Evolutionary conservation across 768 basidiomycete genomes (phyloP).

Genomic region (Amanita brunnescens): DNA sequence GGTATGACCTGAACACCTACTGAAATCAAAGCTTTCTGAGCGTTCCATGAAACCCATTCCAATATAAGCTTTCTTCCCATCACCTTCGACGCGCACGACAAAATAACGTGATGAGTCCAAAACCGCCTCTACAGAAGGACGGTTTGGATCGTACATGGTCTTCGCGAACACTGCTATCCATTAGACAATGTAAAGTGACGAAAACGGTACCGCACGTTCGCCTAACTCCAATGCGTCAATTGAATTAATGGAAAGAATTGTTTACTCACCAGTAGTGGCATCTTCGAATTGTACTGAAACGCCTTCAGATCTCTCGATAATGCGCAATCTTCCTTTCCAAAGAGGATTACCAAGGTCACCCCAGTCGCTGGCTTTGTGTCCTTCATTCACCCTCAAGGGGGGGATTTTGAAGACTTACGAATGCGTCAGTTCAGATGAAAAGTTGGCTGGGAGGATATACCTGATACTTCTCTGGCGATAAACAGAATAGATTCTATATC

Average conservation of each 20-base stretch:
- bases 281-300: conserved; percentile 79
- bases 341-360: conserved; percentile 74
- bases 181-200: conserved; percentile 9
- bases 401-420: conserved; percentile 83
- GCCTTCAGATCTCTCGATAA: conserved; percentile 65
- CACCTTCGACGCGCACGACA: conserved; percentile 84
- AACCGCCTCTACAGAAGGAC: conserved; percentile 89
- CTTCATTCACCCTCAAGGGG: conserved; percentile 76
- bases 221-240: background rate
- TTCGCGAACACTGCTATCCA: conserved; percentile 68
- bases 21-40: conserved; percentile 87
- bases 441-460: conserved; percentile 30
- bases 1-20: conserved; percentile 35
- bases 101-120: conserved; percentile 94
- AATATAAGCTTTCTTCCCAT: conserved; percentile 82
- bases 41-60: conserved; percentile 90
- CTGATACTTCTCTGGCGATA: conserved; percentile 85
- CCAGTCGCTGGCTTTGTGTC: conserved; percentile 90
- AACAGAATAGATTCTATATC: conserved; percentile 88
- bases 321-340: conserved; percentile 88
- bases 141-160: conserved; percentile 69
- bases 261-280: conserved; percentile 55
- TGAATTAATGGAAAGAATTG: background rate
- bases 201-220: conserved; percentile 1
- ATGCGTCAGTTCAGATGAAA: conserved; percentile 9